Evolutionary conservation across 345 rosid species (phyloP), one percentile per base, ranked within the genome.

Genomic region (Pistacia integerrima): DNA sequence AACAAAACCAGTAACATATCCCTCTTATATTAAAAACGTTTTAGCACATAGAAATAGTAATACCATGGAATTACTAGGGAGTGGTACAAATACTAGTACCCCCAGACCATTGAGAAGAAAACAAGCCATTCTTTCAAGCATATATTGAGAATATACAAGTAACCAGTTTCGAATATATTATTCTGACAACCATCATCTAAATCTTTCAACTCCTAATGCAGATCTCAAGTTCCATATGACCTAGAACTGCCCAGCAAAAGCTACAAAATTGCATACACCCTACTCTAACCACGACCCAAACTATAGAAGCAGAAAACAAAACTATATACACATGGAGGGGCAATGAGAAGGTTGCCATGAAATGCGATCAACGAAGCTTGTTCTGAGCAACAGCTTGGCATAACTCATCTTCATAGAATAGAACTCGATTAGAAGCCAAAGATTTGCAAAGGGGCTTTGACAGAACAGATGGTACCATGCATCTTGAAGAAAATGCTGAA

Each of bases 361-460:
- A 17, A 70, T 4, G 58, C 51, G 69, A 84, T 93, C 90, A 93
- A 73, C 57, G 72, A 8, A 68, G 59, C 59, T 68, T 68, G 14
- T 68, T 68, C 33, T 68, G 94, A 82, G 98, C 95, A 83, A 95
- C 98, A 61, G 99, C 98, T 74, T 93, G 96, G 85, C 99, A 93
- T 74, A 95, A 76, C 70, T 95, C 99, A 44, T 95, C 99, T 84
- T 95, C 99, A 4, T 92, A 95, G 83, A 95, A 92, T 56, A 95
- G 83, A 16, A 85, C 99, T 17, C 99, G 84, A 81, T 85, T 95
- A 28, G 94, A 91, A 56, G 90, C 93, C 67, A 86, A 67, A 11
- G 95, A 88, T 79, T 91, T 91, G 93, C 89, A 88, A 18, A 85
- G 74, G 70, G 98, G 90, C 81, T 88, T 95, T n/a, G 89, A 75